Percentiles rank a stretch among this genome's conserved stretches.
These are phyloP conservation scores for Fusarium anthophilum DNA, from an alignment of 2,329 filamentous ascomycete genomes.

Conservation along the genomic window DNA sequence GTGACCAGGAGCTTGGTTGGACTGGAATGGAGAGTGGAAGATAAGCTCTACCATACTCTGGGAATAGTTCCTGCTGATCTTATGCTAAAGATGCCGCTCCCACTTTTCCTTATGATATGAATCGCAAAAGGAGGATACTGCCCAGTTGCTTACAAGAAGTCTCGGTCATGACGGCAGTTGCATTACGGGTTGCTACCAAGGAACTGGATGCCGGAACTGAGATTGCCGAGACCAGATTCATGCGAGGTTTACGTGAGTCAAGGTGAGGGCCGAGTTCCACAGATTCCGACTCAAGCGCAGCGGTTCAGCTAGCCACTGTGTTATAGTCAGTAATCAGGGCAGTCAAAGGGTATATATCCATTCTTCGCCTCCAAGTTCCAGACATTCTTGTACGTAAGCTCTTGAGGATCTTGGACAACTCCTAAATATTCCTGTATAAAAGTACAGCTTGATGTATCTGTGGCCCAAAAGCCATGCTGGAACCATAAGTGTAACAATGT, in stretches of 20 bases:
- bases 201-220: neutral
- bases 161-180: neutral
- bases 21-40: conserved; percentile 2
- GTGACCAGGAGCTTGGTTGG: neutral
- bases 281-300: neutral
- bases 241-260: neutral
- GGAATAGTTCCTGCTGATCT: conserved; percentile 6
- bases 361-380: accelerated
- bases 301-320: neutral
- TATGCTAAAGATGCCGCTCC: neutral
- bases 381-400: neutral
- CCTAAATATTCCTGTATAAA: neutral
- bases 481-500: too few relatives aligned
- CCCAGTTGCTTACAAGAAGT: neutral
- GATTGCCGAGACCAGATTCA: neutral
- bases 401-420: accelerated
- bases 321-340: neutral
- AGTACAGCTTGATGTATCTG: neutral
- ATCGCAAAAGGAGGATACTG: neutral
- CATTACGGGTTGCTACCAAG: neutral
- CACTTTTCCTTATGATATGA: neutral
- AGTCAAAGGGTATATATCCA: neutral
- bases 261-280: neutral
- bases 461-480: too few relatives aligned
- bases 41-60: conserved; percentile 7